Evolutionary conservation across 2,329 filamentous ascomycete species (phyloP), one percentile per base, ranked within the genome.

Genomic region (Neofusicoccum parvum): DNA sequence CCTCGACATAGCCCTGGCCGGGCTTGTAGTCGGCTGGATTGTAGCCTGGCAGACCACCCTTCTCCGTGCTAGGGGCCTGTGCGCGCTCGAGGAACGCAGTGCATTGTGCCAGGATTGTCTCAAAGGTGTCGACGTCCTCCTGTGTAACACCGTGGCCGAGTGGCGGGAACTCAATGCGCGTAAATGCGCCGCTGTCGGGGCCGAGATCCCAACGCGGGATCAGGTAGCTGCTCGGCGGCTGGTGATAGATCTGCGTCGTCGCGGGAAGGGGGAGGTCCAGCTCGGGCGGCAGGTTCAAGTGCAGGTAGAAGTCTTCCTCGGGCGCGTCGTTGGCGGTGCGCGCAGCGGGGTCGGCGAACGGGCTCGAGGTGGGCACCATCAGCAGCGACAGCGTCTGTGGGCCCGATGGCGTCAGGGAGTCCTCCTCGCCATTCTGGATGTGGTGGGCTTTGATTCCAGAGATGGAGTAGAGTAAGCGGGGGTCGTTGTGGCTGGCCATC

Each of bases 81-180:
- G 92, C 90, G 50, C 93, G 88, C 78, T 98, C 94, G 4, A 97
- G 86, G 77, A 99, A 98, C 1, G 94, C 92, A 2, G 94, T 98
- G 79, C 94, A 98, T 80, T 98, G 93, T n/a, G 94, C 94, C 59
- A 98, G 85, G 69, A 98, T 98, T 3, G 94, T 97, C 82, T 98
- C 94, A 73, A 97, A 98, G 0, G 94, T 98, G 75, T 97, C 93
- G 48, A 96, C 85, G 76, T 97, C 94, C 76, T 98, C 94, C 77
- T 97, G 93, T 1, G 91, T 86, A 32, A 91, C 90, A 0, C 91
- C 88, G 67, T 83, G 88, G 20, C 92, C 92, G 27, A 91, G 81
- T 2, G 84, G 76, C 0, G 94, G 94, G 70, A 99, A 98, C 75
- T 97, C 91, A 74, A 99, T 92, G 65, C 93, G 87, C 20, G 94